Evolutionary conservation across 805 yeast genomes (phyloP).

Genomic region (Hanseniaspora lindneri): DNA sequence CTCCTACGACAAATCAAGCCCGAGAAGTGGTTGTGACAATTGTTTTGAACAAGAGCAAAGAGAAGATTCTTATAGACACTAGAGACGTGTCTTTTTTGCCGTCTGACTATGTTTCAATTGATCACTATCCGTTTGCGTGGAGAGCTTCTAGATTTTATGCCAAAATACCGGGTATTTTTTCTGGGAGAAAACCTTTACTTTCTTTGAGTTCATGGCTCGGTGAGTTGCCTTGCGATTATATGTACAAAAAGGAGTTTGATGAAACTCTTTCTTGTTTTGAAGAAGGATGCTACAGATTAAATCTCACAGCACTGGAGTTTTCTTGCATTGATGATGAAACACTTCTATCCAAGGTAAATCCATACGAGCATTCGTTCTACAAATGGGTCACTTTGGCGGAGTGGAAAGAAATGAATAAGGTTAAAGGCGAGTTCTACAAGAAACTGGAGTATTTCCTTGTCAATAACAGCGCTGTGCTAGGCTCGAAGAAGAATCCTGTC

Average conservation of each 20-base stretch:
- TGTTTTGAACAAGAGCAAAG: neutral
- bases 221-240: neutral
- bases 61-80: neutral
- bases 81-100: neutral
- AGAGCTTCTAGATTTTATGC: conserved; percentile 1
- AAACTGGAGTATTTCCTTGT: neutral
- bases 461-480: neutral
- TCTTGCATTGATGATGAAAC: neutral
- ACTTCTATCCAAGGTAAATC: neutral
- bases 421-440: neutral
- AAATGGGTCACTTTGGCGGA: conserved; percentile 1
- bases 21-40: neutral
- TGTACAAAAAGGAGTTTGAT: neutral
- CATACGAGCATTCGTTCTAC: no score
- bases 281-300: neutral
- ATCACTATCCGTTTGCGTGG: conserved; percentile 1
- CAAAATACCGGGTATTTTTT: neutral
- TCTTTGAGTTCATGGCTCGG: neutral
- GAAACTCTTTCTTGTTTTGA: neutral
- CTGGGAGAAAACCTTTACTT: neutral
- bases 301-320: neutral
- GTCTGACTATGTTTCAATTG: neutral
- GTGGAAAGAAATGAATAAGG: neutral
- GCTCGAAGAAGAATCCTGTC: neutral
- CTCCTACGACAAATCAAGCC: neutral